These are phyloP conservation scores for Aspergillus clavatus DNA, from an alignment of 2,329 filamentous ascomycete genomes.

Conservation along the genomic window DNA sequence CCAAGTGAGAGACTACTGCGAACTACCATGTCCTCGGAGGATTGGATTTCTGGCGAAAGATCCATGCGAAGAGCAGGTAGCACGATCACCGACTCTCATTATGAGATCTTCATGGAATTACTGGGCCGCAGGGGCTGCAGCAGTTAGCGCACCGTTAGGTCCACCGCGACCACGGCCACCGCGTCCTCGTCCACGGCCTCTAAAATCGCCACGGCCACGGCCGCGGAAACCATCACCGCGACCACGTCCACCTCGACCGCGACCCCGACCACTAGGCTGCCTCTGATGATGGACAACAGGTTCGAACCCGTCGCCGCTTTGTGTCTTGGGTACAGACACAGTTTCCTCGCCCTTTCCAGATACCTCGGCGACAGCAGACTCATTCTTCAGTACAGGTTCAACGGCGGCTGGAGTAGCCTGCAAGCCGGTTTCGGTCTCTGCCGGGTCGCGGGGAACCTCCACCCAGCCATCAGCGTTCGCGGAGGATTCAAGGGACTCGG, in stretches of 20 bases:
- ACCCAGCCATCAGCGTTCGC: slow-evolving; percentile 65
- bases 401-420: slow-evolving; percentile 56
- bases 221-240: slow-evolving; percentile 36
- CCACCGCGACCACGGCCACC: slow-evolving; percentile 27
- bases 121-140: slow-evolving; percentile 16
- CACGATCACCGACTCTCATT: slow-evolving; percentile 3
- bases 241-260: slow-evolving; percentile 34
- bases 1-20: neutral
- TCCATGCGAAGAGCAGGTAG: neutral
- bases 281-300: slow-evolving; percentile 31
- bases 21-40: neutral
- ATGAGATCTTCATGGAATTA: slow-evolving; percentile 6
- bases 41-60: neutral
- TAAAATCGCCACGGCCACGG: slow-evolving; percentile 33
- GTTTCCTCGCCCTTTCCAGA: slow-evolving; percentile 80
- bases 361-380: slow-evolving; percentile 49
- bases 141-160: slow-evolving; percentile 22
- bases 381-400: slow-evolving; percentile 57
- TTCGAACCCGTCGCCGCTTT: slow-evolving; percentile 34
- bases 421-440: slow-evolving; percentile 66
- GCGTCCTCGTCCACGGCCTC: slow-evolving; percentile 33
- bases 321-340: slow-evolving; percentile 49
- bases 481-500: slow-evolving; percentile 44
- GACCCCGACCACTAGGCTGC: slow-evolving; percentile 33
- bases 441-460: slow-evolving; percentile 65